phyloP scores from a whole-genome alignment of 2,329 filamentous ascomycete genomes.

The Penicillium janthinellum region DNA sequence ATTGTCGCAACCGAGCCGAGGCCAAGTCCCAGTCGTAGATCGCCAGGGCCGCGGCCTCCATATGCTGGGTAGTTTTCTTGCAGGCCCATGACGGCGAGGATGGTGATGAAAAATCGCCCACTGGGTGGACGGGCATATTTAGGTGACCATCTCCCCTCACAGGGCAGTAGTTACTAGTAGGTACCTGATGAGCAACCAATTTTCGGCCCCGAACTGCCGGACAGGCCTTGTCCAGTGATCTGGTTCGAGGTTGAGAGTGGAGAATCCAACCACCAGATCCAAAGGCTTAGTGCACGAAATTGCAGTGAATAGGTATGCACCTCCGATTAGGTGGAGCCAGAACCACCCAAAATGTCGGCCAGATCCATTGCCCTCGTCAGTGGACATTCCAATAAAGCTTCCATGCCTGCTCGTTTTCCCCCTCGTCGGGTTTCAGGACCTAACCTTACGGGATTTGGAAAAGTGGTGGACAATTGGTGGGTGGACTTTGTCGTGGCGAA shows the following conservation, averaged over 20 bases:
- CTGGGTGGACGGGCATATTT: background rate
- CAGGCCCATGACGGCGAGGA: slow-evolving; percentile 12
- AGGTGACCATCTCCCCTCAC: background rate
- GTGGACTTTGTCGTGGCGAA: slow-evolving; percentile 2
- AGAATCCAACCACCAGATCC: slow-evolving; percentile 2
- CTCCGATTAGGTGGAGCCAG: slow-evolving; percentile 6
- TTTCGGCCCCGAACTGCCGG: background rate
- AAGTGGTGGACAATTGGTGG: too few relatives aligned
- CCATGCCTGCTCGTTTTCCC: background rate
- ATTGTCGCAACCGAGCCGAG: slow-evolving; percentile 21
- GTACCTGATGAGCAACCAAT: background rate
- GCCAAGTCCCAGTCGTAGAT: slow-evolving; percentile 20
- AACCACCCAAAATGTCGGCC: background rate
- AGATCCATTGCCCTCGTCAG: background rate
- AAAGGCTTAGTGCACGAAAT: background rate
- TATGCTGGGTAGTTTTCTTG: slow-evolving; percentile 18
- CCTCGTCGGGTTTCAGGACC: background rate
- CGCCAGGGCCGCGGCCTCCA: slow-evolving; percentile 23
- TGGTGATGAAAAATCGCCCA: background rate
- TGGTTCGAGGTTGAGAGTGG: slow-evolving; percentile 3
- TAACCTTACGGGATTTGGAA: background rate
- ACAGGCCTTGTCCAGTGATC: background rate
- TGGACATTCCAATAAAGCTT: background rate
- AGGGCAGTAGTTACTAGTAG: background rate
- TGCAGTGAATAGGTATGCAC: background rate